Base-by-base conservation (phyloP, 192 early-diverging fungal species). In the Glomus cerebriforme region DNA sequence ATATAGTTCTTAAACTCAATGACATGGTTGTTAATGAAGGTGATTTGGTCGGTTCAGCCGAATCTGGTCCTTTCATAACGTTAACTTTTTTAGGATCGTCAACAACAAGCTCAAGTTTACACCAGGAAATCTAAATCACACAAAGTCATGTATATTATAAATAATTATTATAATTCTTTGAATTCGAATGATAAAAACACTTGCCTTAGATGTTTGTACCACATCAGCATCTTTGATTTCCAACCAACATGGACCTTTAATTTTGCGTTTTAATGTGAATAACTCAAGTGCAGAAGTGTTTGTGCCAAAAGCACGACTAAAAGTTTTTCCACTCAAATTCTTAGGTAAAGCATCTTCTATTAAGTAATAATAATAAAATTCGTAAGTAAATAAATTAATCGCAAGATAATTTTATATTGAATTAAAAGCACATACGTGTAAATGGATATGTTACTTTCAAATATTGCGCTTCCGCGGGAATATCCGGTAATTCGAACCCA, bases 201-300 rank as follows among this genome's bases (percentile, higher is more conserved):
- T 22, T 10, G 47, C 68, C 7, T 45, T 70, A 22, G 19, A 24
- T 26, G 19, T 70, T 45, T 70, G n/a, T n/a, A n/a, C n/a, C 4
- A 45, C 37, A 13, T 27, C 5, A 0, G 92, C 88, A 26, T 93
- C 77, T 45, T 83, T 85, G 34, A 98, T 88, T 17, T 87, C 81
- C 0, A 99, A 84, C 98, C 98, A 99, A 74, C 92, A 93, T 7
- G 98, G 98, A 1, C 98, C 98, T 95, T 96, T 99, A 32, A 99
- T 84, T 73, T 95, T 92, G 27, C 97, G 89, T 83, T 99, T 96
- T 29, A 97, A 88, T n/a, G 99, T 81, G 64, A 99, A 92, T 31
- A 94, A 89, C 84, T 99, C 98, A n/a, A 98, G 85, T 1, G 95
- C 93, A 58, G 85, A 90, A 15, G 95, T 95, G 59, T 92, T 89